A percentile compares a stretch with the other conserved stretches of the same genome.
Conservation (phyloP, 2,329 filamentous ascomycete species). For the Aaosphaeria pasadenensis region DNA sequence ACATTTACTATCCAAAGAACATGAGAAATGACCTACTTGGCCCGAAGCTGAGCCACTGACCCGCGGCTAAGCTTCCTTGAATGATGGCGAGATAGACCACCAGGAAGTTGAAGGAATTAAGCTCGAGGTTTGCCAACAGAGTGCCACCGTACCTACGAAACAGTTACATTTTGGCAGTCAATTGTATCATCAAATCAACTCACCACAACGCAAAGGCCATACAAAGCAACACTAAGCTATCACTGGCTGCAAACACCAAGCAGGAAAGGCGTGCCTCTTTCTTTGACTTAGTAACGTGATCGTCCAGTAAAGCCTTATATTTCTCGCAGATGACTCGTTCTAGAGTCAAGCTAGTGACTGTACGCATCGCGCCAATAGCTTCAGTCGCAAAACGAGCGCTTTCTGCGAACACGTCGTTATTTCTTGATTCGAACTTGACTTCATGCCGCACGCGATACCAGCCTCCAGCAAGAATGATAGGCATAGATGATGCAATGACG, state of each 20-base stretch:
- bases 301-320: constrained; percentile 55
- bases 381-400: constrained; percentile 71
- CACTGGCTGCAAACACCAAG: constrained; percentile 63
- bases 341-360: constrained; percentile 64
- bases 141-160: constrained; percentile 19
- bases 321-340: constrained; percentile 60
- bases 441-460: constrained; percentile 54
- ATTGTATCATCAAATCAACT: not conserved
- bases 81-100: constrained; percentile 49
- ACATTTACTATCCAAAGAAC: constrained; percentile 6
- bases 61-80: constrained; percentile 23
- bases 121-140: constrained; percentile 36
- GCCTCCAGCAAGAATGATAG: constrained; percentile 43
- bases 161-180: not conserved
- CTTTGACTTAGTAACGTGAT: constrained; percentile 57
- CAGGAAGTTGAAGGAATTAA: constrained; percentile 44
- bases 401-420: constrained; percentile 62
- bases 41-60: constrained; percentile 35
- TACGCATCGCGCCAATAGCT: constrained; percentile 67
- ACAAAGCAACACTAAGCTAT: constrained; percentile 59
- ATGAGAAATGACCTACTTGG: constrained; percentile 26
- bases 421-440: constrained; percentile 63
- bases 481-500: constrained; percentile 55
- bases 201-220: constrained; percentile 59
- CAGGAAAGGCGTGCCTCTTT: constrained; percentile 59